Evolutionary conservation across 805 yeast species (phyloP), one percentile per base, ranked within the genome.

Genomic region (Candida railenensis): DNA sequence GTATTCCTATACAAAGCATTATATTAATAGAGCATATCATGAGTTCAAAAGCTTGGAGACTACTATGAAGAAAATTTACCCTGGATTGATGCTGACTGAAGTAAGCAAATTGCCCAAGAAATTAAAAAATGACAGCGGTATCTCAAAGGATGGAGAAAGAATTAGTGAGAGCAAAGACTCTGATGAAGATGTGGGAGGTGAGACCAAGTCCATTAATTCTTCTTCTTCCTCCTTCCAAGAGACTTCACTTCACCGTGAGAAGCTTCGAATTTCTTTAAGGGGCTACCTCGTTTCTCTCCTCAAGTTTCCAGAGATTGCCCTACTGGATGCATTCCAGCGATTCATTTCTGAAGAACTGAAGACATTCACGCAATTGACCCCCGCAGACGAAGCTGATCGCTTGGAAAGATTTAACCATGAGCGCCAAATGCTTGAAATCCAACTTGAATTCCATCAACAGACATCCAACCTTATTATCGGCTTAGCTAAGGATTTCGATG

Each of bases 211-310:
- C 5, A 9, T 16, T 16, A 19, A 20, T 34, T 30, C 18, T n/a
- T 12, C 16, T 16, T 37, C 14, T 22, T 41, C 15, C 15, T n/a
- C 15, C 9, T 43, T 16, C 14, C 28, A n/a, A 37, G 40, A 32
- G 28, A 43, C 28, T 21, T 48, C 59, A 33, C 69, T 87, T 25
- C 78, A 82, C 2, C 76, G 95, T 22, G 98, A 92, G 61, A 83
- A 82, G 52, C 77, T 89, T 53, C 71, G 98, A 37, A 73, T 89
- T 8, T 80, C 95, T 0, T 71, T 92, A 39, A 73, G 97, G 40
- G 87, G 89, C 0, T 92, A 87, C 56, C 57, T 92, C 41, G 69
- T 76, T 22, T 62, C 74, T 1, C 63, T 91, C 15, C 57, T 78
- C 8, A 67, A 75, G 30, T 77, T 80, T 38, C 73, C 80, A 4